phyloP scores from a whole-genome alignment of 2,329 filamentous ascomycete genomes.

The Monilinia polystroma region DNA sequence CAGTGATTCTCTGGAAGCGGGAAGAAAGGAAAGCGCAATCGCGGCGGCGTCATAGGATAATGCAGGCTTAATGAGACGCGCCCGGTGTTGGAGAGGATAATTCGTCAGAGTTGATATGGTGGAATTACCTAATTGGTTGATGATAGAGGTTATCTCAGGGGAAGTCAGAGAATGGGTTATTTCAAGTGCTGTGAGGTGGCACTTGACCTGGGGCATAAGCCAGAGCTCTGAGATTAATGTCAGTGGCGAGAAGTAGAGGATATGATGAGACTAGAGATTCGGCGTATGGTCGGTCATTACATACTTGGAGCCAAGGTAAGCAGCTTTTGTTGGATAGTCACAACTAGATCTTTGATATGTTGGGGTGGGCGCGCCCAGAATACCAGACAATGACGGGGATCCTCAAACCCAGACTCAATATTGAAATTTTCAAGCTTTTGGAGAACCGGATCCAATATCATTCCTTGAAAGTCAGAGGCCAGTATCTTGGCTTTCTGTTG shows the following conservation, averaged over 20 bases:
- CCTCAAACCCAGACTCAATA: slow-evolving; percentile 66
- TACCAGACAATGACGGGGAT: slow-evolving; percentile 78
- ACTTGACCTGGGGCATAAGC: slow-evolving; percentile 75
- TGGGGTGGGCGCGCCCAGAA: slow-evolving; percentile 84
- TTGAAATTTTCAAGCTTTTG: slow-evolving; percentile 63
- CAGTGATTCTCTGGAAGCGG: slow-evolving; percentile 63
- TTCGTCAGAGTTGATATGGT: slow-evolving; percentile 59
- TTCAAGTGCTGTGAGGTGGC: slow-evolving; percentile 86
- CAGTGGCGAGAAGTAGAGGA: background rate
- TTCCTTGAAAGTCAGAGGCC: slow-evolving; percentile 62
- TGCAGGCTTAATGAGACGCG: slow-evolving; percentile 77
- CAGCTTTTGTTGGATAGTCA: slow-evolving; percentile 66
- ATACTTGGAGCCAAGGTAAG: slow-evolving; percentile 66
- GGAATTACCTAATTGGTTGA: slow-evolving; percentile 55
- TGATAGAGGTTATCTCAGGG: slow-evolving; percentile 63
- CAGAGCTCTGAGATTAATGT: slow-evolving; percentile 62
- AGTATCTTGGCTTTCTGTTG: slow-evolving; percentile 76
- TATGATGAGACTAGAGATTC: background rate
- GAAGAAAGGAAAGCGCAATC: slow-evolving; percentile 82
- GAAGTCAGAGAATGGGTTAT: slow-evolving; percentile 75
- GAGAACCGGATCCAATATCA: slow-evolving; percentile 75
- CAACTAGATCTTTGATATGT: slow-evolving; percentile 66
- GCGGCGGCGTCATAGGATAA: slow-evolving; percentile 83
- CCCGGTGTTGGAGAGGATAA: slow-evolving; percentile 64
- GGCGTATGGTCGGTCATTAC: slow-evolving; percentile 39